phyloP scores from a whole-genome alignment of 2,329 filamentous ascomycete genomes.

The Stylonectria norvegica region DNA sequence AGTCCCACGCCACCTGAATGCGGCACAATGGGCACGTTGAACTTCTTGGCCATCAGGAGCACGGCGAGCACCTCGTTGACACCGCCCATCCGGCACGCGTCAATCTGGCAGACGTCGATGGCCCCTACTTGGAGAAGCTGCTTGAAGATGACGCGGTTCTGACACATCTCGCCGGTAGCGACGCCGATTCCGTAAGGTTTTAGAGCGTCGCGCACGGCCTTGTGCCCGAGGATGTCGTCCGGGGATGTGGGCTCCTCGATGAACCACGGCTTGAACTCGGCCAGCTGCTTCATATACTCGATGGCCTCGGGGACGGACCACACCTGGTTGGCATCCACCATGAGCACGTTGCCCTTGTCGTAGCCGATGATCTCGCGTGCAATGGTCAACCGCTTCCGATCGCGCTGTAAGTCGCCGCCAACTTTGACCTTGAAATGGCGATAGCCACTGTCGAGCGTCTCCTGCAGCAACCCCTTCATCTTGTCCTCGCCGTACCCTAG shows the following conservation, averaged over 20 bases:
- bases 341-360: conserved; percentile 78
- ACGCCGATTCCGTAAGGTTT: conserved; percentile 73
- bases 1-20: conserved; percentile 87
- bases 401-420: conserved; percentile 67
- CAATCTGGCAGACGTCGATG: conserved; percentile 85
- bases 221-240: conserved; percentile 86
- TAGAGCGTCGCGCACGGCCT: conserved; percentile 77
- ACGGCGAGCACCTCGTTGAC: conserved; percentile 93
- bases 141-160: conserved; percentile 93
- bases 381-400: conserved; percentile 67
- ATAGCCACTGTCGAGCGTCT: conserved; percentile 76
- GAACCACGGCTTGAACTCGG: conserved; percentile 86
- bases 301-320: conserved; percentile 91
- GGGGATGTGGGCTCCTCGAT: conserved; percentile 92
- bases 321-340: conserved; percentile 92
- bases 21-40: conserved; percentile 77
- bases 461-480: conserved; percentile 70
- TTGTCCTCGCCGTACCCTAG: conserved; percentile 87
- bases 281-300: conserved; percentile 77
- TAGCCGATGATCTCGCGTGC: conserved; percentile 78
- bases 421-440: conserved; percentile 91
- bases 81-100: conserved; percentile 84
- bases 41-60: conserved; percentile 77
- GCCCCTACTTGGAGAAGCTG: conserved; percentile 77
- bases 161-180: conserved; percentile 91